phyloP scores from a whole-genome alignment of 495 filamentous ascomycete species.

The Parachaetomium inaequale region DNA sequence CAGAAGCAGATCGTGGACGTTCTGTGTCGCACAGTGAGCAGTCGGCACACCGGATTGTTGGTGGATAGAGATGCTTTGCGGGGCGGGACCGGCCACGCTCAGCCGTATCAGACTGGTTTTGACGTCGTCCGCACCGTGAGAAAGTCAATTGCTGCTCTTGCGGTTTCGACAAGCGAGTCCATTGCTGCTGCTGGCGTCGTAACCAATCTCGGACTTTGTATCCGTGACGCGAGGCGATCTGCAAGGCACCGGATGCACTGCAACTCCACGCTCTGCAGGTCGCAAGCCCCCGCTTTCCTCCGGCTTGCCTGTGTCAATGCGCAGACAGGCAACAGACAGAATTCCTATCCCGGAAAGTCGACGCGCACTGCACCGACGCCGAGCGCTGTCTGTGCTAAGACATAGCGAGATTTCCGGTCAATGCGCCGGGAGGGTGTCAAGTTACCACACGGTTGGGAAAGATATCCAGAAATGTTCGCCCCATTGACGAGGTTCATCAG shows the following conservation, averaged over 20 bases:
- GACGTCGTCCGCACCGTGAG: not conserved
- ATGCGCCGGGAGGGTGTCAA: not conserved
- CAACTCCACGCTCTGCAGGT: not conserved
- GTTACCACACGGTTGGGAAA: not conserved
- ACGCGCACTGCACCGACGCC: conserved; percentile 1
- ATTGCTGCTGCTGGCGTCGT: not conserved
- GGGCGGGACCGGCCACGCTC: too few species aligned
- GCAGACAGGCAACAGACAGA: not conserved
- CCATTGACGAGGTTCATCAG: not conserved
- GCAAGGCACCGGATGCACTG: not conserved
- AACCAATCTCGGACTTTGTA: not conserved
- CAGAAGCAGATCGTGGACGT: too few species aligned
- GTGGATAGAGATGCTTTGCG: too few species aligned
- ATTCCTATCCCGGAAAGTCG: not conserved
- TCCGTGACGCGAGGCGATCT: not conserved
- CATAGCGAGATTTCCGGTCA: not conserved
- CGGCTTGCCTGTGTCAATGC: not conserved
- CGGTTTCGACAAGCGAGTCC: not conserved
- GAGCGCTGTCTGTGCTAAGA: conserved; percentile 1
- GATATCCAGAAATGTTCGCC: not conserved
- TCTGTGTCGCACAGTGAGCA: too few species aligned
- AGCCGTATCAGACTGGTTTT: not conserved
- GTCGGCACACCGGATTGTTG: too few species aligned
- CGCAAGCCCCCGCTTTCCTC: too few species aligned
- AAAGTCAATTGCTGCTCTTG: not conserved